Conservation (phyloP, 306 rosid genomes). For the Vigna unguiculata region DNA sequence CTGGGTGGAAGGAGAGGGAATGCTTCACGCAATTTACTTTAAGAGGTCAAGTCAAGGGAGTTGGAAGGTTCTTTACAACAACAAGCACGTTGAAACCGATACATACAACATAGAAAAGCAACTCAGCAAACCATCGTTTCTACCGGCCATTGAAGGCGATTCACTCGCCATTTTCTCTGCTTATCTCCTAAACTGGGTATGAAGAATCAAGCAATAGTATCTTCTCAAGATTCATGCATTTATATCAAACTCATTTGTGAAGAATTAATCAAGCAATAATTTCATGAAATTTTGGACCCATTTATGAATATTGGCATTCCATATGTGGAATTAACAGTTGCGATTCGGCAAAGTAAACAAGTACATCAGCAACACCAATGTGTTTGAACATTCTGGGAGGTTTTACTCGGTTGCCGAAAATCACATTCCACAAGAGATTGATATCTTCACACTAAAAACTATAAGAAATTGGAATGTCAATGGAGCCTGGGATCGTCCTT, state of each 20-base stretch:
- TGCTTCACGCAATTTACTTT: constrained; percentile 76
- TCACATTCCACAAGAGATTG: constrained; percentile 73
- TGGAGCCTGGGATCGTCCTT: constrained; percentile 71
- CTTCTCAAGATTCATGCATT: neutral
- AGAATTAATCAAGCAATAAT: constrained; percentile 1
- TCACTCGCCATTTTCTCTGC: constrained; percentile 60
- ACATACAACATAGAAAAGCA: constrained; percentile 61
- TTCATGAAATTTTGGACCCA: neutral
- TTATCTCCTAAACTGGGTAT: constrained; percentile 63
- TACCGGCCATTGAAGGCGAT: constrained; percentile 67
- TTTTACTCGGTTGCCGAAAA: constrained; percentile 67
- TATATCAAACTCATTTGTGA: neutral
- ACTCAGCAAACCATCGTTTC: constrained; percentile 65
- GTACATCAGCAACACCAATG: constrained; percentile 69
- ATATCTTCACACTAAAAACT: constrained; percentile 57
- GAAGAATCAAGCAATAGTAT: no score
- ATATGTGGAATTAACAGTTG: constrained; percentile 47
- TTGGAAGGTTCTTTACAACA: constrained; percentile 65
- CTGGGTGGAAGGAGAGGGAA: constrained; percentile 93
- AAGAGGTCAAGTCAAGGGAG: constrained; percentile 36
- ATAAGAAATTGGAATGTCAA: constrained; percentile 62
- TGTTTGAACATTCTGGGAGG: constrained; percentile 74
- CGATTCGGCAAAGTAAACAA: constrained; percentile 73
- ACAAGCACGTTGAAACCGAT: constrained; percentile 67
- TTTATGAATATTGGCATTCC: neutral